These are phyloP conservation scores for Pichia sp. DNA, from an alignment of 1,139 yeast species.

Conservation along the genomic window DNA sequence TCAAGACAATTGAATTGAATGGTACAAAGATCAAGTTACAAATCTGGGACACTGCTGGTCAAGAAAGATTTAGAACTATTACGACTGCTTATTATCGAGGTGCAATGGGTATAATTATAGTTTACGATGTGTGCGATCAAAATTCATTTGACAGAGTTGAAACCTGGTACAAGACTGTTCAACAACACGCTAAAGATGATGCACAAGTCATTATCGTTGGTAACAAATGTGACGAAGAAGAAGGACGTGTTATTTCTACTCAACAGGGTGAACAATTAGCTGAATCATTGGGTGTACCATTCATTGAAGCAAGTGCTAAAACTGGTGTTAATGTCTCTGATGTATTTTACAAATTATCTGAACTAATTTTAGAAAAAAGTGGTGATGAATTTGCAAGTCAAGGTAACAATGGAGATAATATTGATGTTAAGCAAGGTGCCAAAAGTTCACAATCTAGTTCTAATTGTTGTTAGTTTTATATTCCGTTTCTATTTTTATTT, in stretches of 20 bases:
- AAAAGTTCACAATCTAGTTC: conserved; percentile 17
- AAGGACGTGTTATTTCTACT: conserved; percentile 62
- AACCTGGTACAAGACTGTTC: conserved; percentile 91
- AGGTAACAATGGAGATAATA: conserved; percentile 21
- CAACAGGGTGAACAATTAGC: conserved; percentile 92
- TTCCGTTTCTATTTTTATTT: not conserved
- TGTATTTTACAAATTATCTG: conserved; percentile 86
- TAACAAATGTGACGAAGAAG: conserved; percentile 88
- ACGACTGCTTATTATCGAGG: conserved; percentile 98
- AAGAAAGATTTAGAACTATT: conserved; percentile 95
- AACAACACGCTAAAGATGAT: conserved; percentile 93
- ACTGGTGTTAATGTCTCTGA: conserved; percentile 88
- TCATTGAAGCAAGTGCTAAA: conserved; percentile 94
- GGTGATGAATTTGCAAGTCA: conserved; percentile 35
- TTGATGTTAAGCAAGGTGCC: conserved; percentile 39
- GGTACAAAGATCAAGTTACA: conserved; percentile 91
- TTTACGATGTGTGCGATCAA: conserved; percentile 93
- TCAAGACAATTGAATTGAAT: conserved; percentile 89
- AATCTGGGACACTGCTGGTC: conserved; percentile 99
- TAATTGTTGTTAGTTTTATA: conserved; percentile 22
- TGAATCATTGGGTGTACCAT: conserved; percentile 80
- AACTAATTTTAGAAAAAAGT: conserved; percentile 75
- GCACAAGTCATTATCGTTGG: conserved; percentile 93
- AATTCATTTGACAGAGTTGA: conserved; percentile 81
- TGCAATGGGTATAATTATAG: conserved; percentile 95